Evolutionary conservation across 164 flowering plant genomes (phyloP).

Genomic region (Annona cherimola): DNA sequence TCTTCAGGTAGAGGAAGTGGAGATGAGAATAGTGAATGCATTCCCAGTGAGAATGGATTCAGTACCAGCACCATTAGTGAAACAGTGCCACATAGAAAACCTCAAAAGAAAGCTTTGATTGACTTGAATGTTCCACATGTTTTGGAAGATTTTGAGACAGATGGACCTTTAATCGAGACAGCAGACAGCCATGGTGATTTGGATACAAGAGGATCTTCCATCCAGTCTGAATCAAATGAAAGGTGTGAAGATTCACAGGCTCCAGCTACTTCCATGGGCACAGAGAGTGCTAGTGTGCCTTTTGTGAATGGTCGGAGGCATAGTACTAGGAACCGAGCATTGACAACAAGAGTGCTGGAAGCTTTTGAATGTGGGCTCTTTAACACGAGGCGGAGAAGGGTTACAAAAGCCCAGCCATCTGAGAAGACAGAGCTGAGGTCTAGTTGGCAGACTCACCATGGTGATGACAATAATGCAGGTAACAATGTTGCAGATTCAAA

Average conservation of each 20-base stretch:
- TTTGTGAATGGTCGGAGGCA: slow-evolving; percentile 35
- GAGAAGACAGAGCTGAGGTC: slow-evolving; percentile 21
- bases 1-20: slow-evolving; percentile 23
- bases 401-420: slow-evolving; percentile 3
- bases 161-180: slow-evolving; percentile 15
- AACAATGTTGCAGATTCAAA: slow-evolving; percentile 14
- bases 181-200: slow-evolving; percentile 17
- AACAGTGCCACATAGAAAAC: slow-evolving; percentile 19
- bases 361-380: slow-evolving; percentile 54
- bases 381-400: slow-evolving; percentile 26
- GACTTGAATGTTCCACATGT: slow-evolving; percentile 49
- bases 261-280: slow-evolving; percentile 10
- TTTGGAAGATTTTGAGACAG: slow-evolving; percentile 30
- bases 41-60: slow-evolving; percentile 7
- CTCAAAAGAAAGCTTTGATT: slow-evolving; percentile 20
- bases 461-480: slow-evolving; percentile 11
- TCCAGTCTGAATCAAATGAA: not conserved
- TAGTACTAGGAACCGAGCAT: slow-evolving; percentile 66
- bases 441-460: slow-evolving; percentile 21
- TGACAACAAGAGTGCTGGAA: slow-evolving; percentile 57
- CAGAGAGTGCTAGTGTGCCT: slow-evolving; percentile 22
- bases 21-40: slow-evolving; percentile 20
- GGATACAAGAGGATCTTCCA: not conserved
- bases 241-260: not conserved
- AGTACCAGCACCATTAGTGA: slow-evolving; percentile 2